Evolutionary conservation across 352 stramenopile genomes (phyloP), one percentile per base, ranked within the genome.

Genomic region (Aphanomyces euteiches): DNA sequence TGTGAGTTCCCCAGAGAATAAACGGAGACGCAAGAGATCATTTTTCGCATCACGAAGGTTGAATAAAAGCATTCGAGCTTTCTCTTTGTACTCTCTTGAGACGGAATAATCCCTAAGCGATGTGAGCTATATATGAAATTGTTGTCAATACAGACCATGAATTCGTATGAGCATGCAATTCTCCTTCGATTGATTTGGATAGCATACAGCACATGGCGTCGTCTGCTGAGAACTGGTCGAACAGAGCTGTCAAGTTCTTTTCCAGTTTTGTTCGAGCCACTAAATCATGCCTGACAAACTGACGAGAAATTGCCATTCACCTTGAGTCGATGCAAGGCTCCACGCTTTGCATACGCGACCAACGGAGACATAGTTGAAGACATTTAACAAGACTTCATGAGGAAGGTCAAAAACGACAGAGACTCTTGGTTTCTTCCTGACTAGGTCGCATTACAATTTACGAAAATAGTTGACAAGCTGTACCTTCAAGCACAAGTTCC

Each of bases 1-100:
- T 0, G 72, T 50, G 17, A 93, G 72, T 34, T 89, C 77, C 7
- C 85, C 84, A 0, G 81, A 86, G 37, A 93, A 74, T 43, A 95
- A 71, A 5, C 87, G 83, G 56, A 87, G 77, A 61, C 87, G 84
- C 10, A 95, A 74, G 13, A 81, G 73, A 0, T 79, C 70, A 63
- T 95, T 93, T 37, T 84, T 83, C 7, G 68, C 72, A 76, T 95
- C 85, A 40, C 90, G 89, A 12, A 95, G 72, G 61, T 95, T 95
- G 77, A 95, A 95, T 56, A 92, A 66, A 43, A 95, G 77, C 59
- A 88, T 85, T 36, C 87, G 78, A 37, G 85, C 87, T 71, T 92
- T 92, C 65, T 93, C 84, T 3, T 78, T 83, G 69, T 95, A 95
- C 7, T 80, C 78, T 65, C 91, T 95, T 6, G 87, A 82, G 10